Evolutionary conservation across 2,329 filamentous ascomycete species (phyloP).

Genomic region (Penicillium sp.): DNA sequence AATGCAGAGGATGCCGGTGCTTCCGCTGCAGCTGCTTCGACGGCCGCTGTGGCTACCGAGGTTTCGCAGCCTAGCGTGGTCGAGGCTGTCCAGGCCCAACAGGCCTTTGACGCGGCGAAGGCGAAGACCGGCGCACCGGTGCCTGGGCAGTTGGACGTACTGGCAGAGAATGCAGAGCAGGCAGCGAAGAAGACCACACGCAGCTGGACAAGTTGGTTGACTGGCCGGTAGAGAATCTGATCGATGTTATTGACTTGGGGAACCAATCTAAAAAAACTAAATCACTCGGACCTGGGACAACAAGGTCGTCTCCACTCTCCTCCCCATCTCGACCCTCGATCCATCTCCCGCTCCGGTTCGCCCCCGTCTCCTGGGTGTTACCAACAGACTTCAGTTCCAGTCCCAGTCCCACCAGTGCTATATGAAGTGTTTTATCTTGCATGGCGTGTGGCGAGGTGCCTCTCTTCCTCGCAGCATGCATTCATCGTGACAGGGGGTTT

Average conservation of each 20-base stretch:
- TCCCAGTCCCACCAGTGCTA: slow-evolving; percentile 4
- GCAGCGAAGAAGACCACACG: slow-evolving; percentile 44
- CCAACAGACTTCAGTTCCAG: background rate
- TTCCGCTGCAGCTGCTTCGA: slow-evolving; percentile 15
- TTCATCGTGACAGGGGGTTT: slow-evolving; percentile 39
- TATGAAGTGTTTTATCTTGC: slow-evolving; percentile 28
- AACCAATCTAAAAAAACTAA: slow-evolving; percentile 8
- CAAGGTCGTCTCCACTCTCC: slow-evolving; percentile 4
- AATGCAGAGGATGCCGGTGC: slow-evolving; percentile 41
- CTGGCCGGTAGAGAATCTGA: slow-evolving; percentile 39
- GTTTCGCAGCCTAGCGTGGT: slow-evolving; percentile 37
- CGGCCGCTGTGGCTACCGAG: slow-evolving; percentile 16
- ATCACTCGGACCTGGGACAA: slow-evolving; percentile 5
- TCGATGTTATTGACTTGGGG: background rate
- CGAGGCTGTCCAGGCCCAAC: slow-evolving; percentile 47
- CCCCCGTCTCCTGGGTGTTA: background rate
- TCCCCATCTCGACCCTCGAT: slow-evolving; percentile 6
- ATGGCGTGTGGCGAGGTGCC: slow-evolving; percentile 28
- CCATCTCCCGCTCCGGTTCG: background rate
- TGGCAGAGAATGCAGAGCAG: slow-evolving; percentile 45
- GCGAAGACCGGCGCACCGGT: slow-evolving; percentile 25
- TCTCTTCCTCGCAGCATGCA: slow-evolving; percentile 30
- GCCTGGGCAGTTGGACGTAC: slow-evolving; percentile 42
- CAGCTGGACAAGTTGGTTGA: slow-evolving; percentile 50
- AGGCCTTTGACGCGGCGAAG: slow-evolving; percentile 39